Conservation (phyloP, 139 green algal genomes). For the Zygnema circumcarinatum region DNA sequence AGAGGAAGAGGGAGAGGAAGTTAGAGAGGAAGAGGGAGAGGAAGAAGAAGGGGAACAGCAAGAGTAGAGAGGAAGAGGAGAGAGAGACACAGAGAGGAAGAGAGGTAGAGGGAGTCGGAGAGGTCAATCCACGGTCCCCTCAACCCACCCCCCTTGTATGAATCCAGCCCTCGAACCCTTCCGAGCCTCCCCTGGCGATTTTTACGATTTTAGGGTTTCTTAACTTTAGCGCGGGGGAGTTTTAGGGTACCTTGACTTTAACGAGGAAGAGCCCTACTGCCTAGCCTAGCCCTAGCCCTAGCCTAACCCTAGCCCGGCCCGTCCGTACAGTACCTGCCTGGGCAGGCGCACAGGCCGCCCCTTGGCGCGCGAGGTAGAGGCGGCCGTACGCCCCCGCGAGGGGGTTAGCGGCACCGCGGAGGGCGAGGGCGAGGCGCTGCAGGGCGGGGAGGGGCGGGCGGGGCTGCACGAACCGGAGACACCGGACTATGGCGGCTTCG, state of each 20-base stretch:
- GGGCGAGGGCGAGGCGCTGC: constrained; percentile 19
- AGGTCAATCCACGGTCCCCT: no score
- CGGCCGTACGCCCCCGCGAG: constrained; percentile 49
- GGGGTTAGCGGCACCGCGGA: constrained; percentile 54
- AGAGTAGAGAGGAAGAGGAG: no score
- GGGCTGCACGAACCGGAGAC: constrained; percentile 52
- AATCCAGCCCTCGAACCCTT: no score
- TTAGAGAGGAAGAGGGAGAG: no score
- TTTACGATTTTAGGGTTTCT: no score
- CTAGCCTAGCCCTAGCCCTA: not conserved
- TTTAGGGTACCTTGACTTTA: not conserved
- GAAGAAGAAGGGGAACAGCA: no score
- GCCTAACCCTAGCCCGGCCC: not conserved
- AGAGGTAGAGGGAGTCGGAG: no score
- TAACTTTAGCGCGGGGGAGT: not conserved
- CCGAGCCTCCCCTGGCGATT: no score
- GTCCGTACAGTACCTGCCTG: not conserved
- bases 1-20: no score
- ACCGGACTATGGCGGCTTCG: constrained; percentile 53
- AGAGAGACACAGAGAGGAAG: no score
- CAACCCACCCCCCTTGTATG: no score
- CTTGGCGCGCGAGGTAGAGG: constrained; percentile 49
- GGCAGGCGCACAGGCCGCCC: no score
- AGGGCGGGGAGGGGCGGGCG: constrained; percentile 33
- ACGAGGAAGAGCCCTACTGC: not conserved